A percentile compares a stretch with the other conserved stretches of the same genome.
phyloP scores from a whole-genome alignment of 371 early-diverging fungal species.

The Mortierella sp. region DNA sequence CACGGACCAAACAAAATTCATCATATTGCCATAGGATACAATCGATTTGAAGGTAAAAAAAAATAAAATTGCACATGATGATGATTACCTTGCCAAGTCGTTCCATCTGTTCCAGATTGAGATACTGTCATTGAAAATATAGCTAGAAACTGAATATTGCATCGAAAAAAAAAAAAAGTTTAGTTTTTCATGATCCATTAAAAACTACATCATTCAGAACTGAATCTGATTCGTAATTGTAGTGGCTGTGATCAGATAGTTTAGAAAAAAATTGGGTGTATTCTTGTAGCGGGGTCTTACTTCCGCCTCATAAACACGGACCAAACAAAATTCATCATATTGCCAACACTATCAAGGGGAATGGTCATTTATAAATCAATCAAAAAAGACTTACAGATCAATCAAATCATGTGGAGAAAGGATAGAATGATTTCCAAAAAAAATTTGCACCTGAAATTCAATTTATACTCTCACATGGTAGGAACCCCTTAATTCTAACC shows the following conservation, averaged over 20 bases:
- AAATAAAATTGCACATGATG: background rate
- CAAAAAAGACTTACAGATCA: conserved; percentile 19
- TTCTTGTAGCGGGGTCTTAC: conserved; percentile 61
- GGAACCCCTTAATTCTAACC: background rate
- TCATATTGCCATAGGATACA: conserved; percentile 48
- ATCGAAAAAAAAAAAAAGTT: background rate
- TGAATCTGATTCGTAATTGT: background rate
- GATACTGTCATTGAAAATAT: background rate
- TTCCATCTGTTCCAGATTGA: background rate
- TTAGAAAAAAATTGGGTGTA: conserved; percentile 54
- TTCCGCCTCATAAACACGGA: conserved; percentile 64
- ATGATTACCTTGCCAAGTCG: conserved; percentile 1
- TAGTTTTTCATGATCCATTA: background rate
- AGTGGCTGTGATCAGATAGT: conserved; percentile 40
- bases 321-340: conserved; percentile 61
- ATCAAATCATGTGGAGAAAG: background rate
- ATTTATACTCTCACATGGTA: background rate
- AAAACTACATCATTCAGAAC: background rate
- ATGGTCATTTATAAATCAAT: background rate
- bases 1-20: conserved; percentile 63
- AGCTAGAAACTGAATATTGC: background rate
- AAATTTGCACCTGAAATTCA: background rate
- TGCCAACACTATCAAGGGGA: conserved; percentile 14
- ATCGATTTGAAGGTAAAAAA: too few species aligned
- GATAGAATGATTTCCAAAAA: background rate